Conservation (phyloP, 2,329 filamentous ascomycete species). For the Penicillium sp. region DNA sequence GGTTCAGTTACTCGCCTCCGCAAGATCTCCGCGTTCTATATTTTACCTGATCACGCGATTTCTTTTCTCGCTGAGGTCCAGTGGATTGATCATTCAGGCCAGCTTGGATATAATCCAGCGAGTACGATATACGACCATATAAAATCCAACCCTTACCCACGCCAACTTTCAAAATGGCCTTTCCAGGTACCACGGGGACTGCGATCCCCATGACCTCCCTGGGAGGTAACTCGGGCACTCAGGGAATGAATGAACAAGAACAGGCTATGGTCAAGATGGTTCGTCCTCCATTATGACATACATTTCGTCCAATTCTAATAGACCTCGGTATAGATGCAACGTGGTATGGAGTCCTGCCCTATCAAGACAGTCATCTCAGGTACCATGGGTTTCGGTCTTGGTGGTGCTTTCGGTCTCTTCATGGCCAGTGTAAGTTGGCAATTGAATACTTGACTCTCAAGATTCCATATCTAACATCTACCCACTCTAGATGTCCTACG, state of each 20-base stretch:
- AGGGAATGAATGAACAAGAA: slow-evolving; percentile 50
- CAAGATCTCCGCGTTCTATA: slow-evolving; percentile 27
- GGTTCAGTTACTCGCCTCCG: slow-evolving; percentile 31
- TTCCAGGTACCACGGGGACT: slow-evolving; percentile 39
- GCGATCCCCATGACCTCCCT: slow-evolving; percentile 32
- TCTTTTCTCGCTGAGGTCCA: background rate
- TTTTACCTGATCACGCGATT: slow-evolving; percentile 7
- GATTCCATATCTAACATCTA: background rate
- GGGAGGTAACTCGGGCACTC: slow-evolving; percentile 29
- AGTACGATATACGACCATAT: background rate
- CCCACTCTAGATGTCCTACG: slow-evolving; percentile 82
- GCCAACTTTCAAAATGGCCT: slow-evolving; percentile 32
- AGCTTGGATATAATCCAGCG: background rate
- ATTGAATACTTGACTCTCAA: background rate
- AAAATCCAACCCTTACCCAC: background rate
- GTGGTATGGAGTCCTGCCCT: slow-evolving; percentile 86
- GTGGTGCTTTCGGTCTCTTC: slow-evolving; percentile 92
- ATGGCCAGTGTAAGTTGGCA: slow-evolving; percentile 79
- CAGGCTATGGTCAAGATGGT: slow-evolving; percentile 51
- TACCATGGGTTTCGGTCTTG: slow-evolving; percentile 90
- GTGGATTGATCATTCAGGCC: background rate
- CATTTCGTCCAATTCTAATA: background rate
- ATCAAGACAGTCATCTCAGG: slow-evolving; percentile 87
- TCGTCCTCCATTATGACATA: slow-evolving; percentile 5
- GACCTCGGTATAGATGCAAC: slow-evolving; percentile 62